Evolutionary conservation across 306 rosid species (phyloP).

Genomic region (Malus orientalis): DNA sequence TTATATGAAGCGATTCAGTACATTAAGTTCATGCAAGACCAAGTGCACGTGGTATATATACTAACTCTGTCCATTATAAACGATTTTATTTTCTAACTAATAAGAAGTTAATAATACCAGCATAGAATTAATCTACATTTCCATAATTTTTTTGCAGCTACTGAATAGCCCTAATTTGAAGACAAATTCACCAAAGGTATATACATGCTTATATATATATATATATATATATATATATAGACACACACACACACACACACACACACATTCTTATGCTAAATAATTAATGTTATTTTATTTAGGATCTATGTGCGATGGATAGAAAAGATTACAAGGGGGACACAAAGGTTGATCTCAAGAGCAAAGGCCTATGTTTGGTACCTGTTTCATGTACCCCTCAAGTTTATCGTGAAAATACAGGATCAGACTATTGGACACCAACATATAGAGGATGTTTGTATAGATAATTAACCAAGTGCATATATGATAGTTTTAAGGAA

Average conservation of each 20-base stretch:
- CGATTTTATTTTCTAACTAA: neutral
- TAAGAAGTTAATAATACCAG: neutral
- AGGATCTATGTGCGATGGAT: constrained; percentile 76
- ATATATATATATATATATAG: neutral
- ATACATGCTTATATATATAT: neutral
- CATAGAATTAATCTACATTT: neutral
- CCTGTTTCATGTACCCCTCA: constrained; percentile 78
- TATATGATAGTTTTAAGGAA: neutral
- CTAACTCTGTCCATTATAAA: neutral
- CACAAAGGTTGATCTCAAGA: constrained; percentile 44
- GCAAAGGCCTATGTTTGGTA: constrained; percentile 84
- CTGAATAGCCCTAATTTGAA: constrained; percentile 75
- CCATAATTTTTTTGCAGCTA: constrained; percentile 35
- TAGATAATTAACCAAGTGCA: constrained; percentile 27
- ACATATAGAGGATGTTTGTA: constrained; percentile 82
- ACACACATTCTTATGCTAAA: no score
- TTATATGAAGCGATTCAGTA: constrained; percentile 81
- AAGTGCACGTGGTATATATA: constrained; percentile 55
- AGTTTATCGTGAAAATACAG: constrained; percentile 63
- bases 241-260: no score
- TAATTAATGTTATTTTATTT: neutral
- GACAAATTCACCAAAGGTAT: constrained; percentile 64
- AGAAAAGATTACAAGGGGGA: constrained; percentile 52
- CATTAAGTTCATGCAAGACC: constrained; percentile 84
- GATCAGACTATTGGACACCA: constrained; percentile 94